Evolutionary conservation across 331 rosid species (phyloP).

Genomic region (Quercus tomentella): DNA sequence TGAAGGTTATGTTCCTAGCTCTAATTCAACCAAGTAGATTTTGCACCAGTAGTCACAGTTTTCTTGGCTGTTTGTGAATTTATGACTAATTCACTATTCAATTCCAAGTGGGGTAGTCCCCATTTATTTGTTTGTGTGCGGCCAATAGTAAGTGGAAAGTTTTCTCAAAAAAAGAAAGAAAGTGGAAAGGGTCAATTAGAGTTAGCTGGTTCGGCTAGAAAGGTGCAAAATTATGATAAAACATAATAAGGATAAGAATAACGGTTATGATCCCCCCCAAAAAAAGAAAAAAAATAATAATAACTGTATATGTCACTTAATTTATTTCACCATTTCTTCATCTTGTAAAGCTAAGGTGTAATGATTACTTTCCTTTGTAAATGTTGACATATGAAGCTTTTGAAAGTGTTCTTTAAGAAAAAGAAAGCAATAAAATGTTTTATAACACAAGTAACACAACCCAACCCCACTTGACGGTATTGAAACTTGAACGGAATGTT

Average conservation of each 20-base stretch:
- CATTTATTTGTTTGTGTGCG: not conserved
- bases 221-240: not conserved
- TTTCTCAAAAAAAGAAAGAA: too few relatives aligned
- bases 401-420: not conserved
- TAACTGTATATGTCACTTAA: too few relatives aligned
- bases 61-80: not conserved
- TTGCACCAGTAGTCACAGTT: conserved; percentile 1
- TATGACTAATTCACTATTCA: not conserved
- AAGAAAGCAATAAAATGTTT: too few relatives aligned
- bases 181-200: not conserved
- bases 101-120: not conserved
- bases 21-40: not conserved
- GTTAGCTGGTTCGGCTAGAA: conserved; percentile 16
- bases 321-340: too few relatives aligned
- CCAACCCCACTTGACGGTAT: too few relatives aligned
- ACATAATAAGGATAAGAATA: not conserved
- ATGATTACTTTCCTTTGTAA: too few relatives aligned
- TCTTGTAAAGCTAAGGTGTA: too few relatives aligned
- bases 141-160: not conserved
- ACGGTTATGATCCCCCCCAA: too few relatives aligned
- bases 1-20: too few relatives aligned
- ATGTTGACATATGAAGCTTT: not conserved
- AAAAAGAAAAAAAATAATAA: too few relatives aligned
- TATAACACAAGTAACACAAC: too few relatives aligned
- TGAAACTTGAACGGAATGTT: too few relatives aligned